phyloP scores from a whole-genome alignment of 305 asterid species.

The Plantago lanceolata region DNA sequence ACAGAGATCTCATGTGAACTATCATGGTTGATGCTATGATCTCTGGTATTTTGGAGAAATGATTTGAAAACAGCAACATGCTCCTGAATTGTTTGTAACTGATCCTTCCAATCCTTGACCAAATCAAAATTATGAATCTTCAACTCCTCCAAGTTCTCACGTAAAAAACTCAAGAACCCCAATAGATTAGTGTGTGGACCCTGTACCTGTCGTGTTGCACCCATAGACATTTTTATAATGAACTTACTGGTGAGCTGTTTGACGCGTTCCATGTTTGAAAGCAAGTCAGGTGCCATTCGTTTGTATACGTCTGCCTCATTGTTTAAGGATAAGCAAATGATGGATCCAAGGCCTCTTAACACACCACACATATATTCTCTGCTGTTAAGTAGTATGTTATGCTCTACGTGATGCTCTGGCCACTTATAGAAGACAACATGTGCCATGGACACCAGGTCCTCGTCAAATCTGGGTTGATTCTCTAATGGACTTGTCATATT shows the following conservation, averaged over 20 bases:
- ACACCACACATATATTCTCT: neutral
- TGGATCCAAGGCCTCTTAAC: neutral
- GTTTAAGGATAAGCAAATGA: neutral
- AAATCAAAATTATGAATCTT: neutral
- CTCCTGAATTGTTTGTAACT: constrained; percentile 1
- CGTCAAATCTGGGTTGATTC: neutral
- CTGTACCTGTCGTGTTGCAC: too few species aligned
- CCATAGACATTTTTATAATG: too few species aligned
- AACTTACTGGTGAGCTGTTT: neutral
- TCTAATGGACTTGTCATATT: neutral
- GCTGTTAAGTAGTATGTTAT: neutral
- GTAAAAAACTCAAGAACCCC: neutral
- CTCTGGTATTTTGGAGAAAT: constrained; percentile 7
- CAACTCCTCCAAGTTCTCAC: neutral
- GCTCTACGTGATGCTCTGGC: neutral
- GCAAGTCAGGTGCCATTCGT: neutral
- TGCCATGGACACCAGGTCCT: neutral
- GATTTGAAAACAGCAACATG: neutral
- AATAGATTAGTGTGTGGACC: neutral
- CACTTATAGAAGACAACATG: neutral
- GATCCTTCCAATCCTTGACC: constrained; percentile 1
- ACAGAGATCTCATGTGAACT: neutral
- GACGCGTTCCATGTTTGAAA: neutral
- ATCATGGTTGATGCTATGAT: neutral
- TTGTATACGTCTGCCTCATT: neutral